Conservation (phyloP, 2,329 filamentous ascomycete species). For the Nothopassalora personata region DNA sequence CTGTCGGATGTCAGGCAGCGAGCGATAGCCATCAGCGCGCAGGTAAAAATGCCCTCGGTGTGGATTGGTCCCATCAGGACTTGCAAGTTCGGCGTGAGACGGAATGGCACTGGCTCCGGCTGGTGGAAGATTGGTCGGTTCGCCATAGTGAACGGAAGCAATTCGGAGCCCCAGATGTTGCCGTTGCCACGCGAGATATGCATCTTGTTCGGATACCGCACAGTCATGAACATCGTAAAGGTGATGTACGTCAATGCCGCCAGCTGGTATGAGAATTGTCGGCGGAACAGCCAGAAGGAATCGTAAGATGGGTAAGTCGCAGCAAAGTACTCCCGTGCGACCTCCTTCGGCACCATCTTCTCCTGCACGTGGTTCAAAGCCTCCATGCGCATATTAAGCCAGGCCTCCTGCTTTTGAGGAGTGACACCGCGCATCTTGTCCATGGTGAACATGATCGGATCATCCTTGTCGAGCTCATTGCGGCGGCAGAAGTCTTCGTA, state of each 20-base stretch:
- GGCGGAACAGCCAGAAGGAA: slow-evolving; percentile 97
- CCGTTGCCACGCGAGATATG: slow-evolving; percentile 81
- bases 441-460: slow-evolving; percentile 90
- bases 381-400: slow-evolving; percentile 54
- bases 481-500: slow-evolving; percentile 95
- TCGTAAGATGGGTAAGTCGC: slow-evolving; percentile 79
- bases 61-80: slow-evolving; percentile 92
- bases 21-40: slow-evolving; percentile 91
- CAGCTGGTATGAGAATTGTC: slow-evolving; percentile 93
- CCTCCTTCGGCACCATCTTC: slow-evolving; percentile 78
- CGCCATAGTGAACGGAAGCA: slow-evolving; percentile 82
- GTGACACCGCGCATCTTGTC: slow-evolving; percentile 75
- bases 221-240: slow-evolving; percentile 95
- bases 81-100: slow-evolving; percentile 92
- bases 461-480: slow-evolving; percentile 84
- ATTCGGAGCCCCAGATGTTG: slow-evolving; percentile 92
- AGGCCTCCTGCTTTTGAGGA: slow-evolving; percentile 58
- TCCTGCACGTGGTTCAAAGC: slow-evolving; percentile 94
- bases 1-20: slow-evolving; percentile 81
- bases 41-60: slow-evolving; percentile 93
- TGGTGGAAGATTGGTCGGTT: slow-evolving; percentile 89
- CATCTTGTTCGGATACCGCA: slow-evolving; percentile 92
- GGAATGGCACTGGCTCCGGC: slow-evolving; percentile 92
- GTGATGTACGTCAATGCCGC: slow-evolving; percentile 97
- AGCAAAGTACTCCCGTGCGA: slow-evolving; percentile 86